Conservation (phyloP, 2,329 filamentous ascomycete species). For the Neoscytalidium dimidiatum region DNA sequence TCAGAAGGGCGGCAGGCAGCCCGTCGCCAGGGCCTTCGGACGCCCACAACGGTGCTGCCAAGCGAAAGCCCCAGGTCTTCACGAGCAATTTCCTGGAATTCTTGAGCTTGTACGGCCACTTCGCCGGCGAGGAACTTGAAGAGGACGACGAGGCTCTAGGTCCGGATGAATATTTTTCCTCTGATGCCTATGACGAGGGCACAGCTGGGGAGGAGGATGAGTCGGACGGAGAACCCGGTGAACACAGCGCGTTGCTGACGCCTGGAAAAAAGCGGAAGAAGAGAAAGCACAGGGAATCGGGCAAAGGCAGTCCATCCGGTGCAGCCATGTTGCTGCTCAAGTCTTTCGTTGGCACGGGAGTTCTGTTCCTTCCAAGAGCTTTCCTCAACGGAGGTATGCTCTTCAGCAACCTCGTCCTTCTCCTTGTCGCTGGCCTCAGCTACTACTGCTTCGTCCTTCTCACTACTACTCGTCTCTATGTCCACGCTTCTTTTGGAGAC, state of each 20-base stretch:
- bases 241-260: slow-evolving; percentile 79
- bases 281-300: slow-evolving; percentile 75
- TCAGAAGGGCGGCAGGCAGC: slow-evolving; percentile 73
- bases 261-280: slow-evolving; percentile 68
- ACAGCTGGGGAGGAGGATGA: slow-evolving; percentile 52
- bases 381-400: slow-evolving; percentile 97
- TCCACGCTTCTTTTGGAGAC: slow-evolving; percentile 95
- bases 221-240: slow-evolving; percentile 74
- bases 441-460: slow-evolving; percentile 98
- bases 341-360: slow-evolving; percentile 95
- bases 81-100: slow-evolving; percentile 97
- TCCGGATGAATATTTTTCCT: slow-evolving; percentile 89
- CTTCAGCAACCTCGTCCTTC: slow-evolving; percentile 89
- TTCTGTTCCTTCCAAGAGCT: slow-evolving; percentile 87
- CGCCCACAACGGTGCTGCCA: slow-evolving; percentile 37
- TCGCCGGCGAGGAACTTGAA: slow-evolving; percentile 93
- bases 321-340: slow-evolving; percentile 88
- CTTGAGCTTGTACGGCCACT: slow-evolving; percentile 91
- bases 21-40: slow-evolving; percentile 53
- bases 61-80: slow-evolving; percentile 62
- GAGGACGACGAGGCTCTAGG: slow-evolving; percentile 90
- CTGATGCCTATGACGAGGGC: slow-evolving; percentile 63
- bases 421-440: slow-evolving; percentile 80
- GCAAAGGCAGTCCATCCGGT: slow-evolving; percentile 75
- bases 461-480: slow-evolving; percentile 78